Percentiles rank a stretch among this genome's conserved stretches.
phyloP scores from a whole-genome alignment of 129 eudicot genomes.

The Smallanthus sonchifolius region DNA sequence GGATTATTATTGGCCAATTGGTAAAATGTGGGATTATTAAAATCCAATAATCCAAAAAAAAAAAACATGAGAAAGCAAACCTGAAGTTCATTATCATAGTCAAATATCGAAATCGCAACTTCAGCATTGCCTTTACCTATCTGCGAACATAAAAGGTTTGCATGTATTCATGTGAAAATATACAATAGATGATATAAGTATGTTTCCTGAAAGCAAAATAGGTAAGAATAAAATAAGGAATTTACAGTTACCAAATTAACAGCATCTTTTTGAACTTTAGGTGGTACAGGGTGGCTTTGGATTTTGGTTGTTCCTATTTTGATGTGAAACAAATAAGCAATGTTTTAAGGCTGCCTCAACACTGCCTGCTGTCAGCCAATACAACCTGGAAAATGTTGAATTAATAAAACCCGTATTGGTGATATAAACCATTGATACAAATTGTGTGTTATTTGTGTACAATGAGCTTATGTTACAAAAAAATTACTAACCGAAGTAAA shows the following conservation, averaged over 20 bases:
- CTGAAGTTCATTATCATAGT: constrained; percentile 76
- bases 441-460: neutral
- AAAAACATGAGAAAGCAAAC: constrained; percentile 39
- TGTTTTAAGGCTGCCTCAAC: too few relatives aligned
- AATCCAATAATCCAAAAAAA: too few relatives aligned
- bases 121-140: constrained; percentile 93
- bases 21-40: too few relatives aligned
- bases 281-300: constrained; percentile 53
- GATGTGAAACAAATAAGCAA: too few relatives aligned
- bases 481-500: constrained; percentile 68
- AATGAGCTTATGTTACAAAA: neutral
- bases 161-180: neutral
- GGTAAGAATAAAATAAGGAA: neutral
- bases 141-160: constrained; percentile 40
- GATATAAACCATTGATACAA: too few relatives aligned
- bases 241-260: constrained; percentile 52
- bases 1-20: too few relatives aligned
- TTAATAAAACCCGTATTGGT: neutral
- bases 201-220: neutral
- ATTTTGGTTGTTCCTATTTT: constrained; percentile 38
- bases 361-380: too few relatives aligned
- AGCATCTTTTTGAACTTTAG: constrained; percentile 67
- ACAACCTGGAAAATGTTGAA: constrained; percentile 57
- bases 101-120: constrained; percentile 88
- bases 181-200: neutral